Evolutionary conservation across 805 yeast genomes (phyloP).

Genomic region (Lipomyces spencermartinsiae): DNA sequence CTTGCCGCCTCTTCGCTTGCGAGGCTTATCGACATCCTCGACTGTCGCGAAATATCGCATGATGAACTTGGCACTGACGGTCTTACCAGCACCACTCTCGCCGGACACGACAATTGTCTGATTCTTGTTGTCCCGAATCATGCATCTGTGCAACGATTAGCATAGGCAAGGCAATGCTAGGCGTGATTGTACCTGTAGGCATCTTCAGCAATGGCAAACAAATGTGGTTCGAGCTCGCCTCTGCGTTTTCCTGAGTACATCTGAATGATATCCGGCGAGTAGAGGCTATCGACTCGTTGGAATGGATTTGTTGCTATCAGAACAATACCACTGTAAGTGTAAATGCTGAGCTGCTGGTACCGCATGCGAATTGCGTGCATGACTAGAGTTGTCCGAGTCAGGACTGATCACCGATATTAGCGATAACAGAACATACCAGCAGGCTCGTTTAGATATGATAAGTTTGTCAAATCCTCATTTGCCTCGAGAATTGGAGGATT

Average conservation of each 20-base stretch:
- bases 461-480: slow-evolving; percentile 89
- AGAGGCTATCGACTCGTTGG: slow-evolving; percentile 87
- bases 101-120: slow-evolving; percentile 97
- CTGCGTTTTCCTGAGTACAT: slow-evolving; percentile 91
- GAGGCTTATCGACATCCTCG: slow-evolving; percentile 57
- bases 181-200: slow-evolving; percentile 59
- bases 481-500: slow-evolving; percentile 93
- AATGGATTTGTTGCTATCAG: slow-evolving; percentile 96
- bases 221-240: slow-evolving; percentile 96
- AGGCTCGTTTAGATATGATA: slow-evolving; percentile 93
- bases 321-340: slow-evolving; percentile 96
- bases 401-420: background rate
- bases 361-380: slow-evolving; percentile 90
- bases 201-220: slow-evolving; percentile 97
- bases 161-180: background rate
- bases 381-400: slow-evolving; percentile 50
- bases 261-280: slow-evolving; percentile 90
- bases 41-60: slow-evolving; percentile 98
- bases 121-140: slow-evolving; percentile 82
- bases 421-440: slow-evolving; percentile 50
- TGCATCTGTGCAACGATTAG: slow-evolving; percentile 59
- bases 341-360: slow-evolving; percentile 86
- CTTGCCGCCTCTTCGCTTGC: slow-evolving; percentile 42
- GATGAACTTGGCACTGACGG: slow-evolving; percentile 94
- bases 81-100: slow-evolving; percentile 98